These are phyloP conservation scores for Salix udensis DNA, from an alignment of 345 rosid genomes.

Conservation along the genomic window DNA sequence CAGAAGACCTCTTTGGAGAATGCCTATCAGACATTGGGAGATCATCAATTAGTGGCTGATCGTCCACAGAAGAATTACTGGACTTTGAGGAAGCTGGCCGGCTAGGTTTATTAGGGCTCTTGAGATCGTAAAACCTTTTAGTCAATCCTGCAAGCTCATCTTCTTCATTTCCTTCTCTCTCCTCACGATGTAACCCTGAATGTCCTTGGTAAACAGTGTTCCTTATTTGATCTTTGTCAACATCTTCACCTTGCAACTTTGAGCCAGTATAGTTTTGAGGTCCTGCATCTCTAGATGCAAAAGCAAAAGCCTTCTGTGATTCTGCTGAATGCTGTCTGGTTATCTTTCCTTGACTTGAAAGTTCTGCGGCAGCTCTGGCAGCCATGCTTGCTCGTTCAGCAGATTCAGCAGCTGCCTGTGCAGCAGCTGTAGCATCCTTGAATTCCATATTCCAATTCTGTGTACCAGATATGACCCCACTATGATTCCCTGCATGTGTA, in stretches of 20 bases:
- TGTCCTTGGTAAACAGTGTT: slow-evolving; percentile 17
- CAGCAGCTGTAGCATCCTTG: slow-evolving; percentile 83
- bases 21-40: slow-evolving; percentile 31
- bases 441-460: slow-evolving; percentile 67
- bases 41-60: slow-evolving; percentile 10
- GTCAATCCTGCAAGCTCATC: slow-evolving; percentile 23
- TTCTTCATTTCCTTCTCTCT: slow-evolving; percentile 19
- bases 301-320: slow-evolving; percentile 28
- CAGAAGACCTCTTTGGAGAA: slow-evolving; percentile 43
- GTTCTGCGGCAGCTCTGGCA: slow-evolving; percentile 91
- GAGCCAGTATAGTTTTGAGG: slow-evolving; percentile 20
- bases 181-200: slow-evolving; percentile 19
- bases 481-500: slow-evolving; percentile 35
- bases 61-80: slow-evolving; percentile 24
- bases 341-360: slow-evolving; percentile 58
- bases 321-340: slow-evolving; percentile 39
- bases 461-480: slow-evolving; percentile 17
- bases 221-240: slow-evolving; percentile 22
- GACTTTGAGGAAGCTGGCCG: slow-evolving; percentile 31
- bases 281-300: slow-evolving; percentile 26
- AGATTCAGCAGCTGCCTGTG: slow-evolving; percentile 93
- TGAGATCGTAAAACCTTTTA: slow-evolving; percentile 26
- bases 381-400: slow-evolving; percentile 97
- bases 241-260: slow-evolving; percentile 24
- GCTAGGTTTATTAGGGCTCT: slow-evolving; percentile 18